A percentile compares a stretch with the other conserved stretches of the same genome.
Evolutionary conservation across 768 basidiomycete genomes (phyloP).

Genomic region (Lentinus tigrinus): DNA sequence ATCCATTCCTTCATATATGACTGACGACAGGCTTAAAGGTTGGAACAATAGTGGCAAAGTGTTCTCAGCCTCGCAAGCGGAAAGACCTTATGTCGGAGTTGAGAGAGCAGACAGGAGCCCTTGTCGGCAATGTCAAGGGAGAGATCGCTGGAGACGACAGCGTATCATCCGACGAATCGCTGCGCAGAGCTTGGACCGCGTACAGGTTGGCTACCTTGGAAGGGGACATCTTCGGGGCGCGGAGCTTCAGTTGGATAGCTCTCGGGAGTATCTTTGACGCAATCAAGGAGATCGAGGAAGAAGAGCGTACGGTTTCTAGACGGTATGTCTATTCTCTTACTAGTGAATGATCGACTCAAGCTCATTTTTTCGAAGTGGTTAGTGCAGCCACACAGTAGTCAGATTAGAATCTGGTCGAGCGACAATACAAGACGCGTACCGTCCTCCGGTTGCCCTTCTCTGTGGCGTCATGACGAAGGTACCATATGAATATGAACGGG

Average conservation of each 20-base stretch:
- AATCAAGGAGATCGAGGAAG: constrained; percentile 44
- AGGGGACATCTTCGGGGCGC: constrained; percentile 49
- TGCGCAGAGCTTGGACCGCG: constrained; percentile 54
- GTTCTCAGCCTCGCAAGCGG: constrained; percentile 53
- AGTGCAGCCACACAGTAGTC: no score
- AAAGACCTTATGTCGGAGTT: constrained; percentile 53
- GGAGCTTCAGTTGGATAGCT: constrained; percentile 62
- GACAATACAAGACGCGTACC: no score
- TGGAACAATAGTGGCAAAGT: constrained; percentile 66
- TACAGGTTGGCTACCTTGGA: constrained; percentile 45
- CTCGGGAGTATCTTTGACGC: constrained; percentile 57
- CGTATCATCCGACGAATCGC: constrained; percentile 35
- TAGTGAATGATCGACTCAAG: background rate
- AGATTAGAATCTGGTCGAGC: no score
- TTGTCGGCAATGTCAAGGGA: constrained; percentile 50
- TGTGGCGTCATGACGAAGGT: no score
- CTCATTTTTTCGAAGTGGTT: no score
- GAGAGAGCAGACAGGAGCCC: constrained; percentile 51
- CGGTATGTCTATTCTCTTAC: background rate
- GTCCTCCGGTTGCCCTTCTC: no score
- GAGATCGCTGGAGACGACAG: constrained; percentile 52
- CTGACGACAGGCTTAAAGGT: constrained; percentile 21
- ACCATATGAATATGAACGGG: no score
- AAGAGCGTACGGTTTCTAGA: constrained; percentile 11
- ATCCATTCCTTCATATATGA: background rate